phyloP scores from a whole-genome alignment of 2,329 filamentous ascomycete species.

The Fusarium multiceps region DNA sequence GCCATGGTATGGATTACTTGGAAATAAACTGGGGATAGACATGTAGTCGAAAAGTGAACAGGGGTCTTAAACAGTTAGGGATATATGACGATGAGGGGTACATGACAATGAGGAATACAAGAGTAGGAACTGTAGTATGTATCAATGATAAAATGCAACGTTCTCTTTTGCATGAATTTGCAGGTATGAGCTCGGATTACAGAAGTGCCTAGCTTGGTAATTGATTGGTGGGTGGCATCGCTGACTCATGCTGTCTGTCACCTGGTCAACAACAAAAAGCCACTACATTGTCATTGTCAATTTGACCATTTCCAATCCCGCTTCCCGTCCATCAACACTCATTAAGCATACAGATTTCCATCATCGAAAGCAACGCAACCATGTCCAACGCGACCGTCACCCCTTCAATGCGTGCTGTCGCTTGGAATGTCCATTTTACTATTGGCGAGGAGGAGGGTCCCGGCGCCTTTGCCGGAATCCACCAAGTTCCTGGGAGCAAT shows the following conservation, averaged over 20 bases:
- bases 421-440: conserved; percentile 19
- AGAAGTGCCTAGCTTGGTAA: not conserved
- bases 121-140: not conserved
- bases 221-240: not conserved
- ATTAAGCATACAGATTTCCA: not conserved
- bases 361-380: not conserved
- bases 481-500: conserved; percentile 5
- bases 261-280: not conserved
- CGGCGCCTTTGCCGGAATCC: conserved; percentile 15
- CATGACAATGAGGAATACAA: not conserved
- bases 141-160: not conserved
- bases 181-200: not conserved
- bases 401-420: conserved; percentile 9
- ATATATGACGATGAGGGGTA: no score
- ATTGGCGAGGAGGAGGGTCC: conserved; percentile 6
- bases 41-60: no score
- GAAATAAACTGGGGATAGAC: no score
- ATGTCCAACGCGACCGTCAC: conserved; percentile 14
- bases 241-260: not conserved
- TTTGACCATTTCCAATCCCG: not conserved
- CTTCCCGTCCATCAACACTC: not conserved
- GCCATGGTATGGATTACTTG: no score
- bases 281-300: not conserved
- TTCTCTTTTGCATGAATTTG: not conserved
- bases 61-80: no score